A percentile compares a stretch with the other conserved stretches of the same genome.
Evolutionary conservation across 441 rosid species (phyloP).

Genomic region (Populus hybrid): DNA sequence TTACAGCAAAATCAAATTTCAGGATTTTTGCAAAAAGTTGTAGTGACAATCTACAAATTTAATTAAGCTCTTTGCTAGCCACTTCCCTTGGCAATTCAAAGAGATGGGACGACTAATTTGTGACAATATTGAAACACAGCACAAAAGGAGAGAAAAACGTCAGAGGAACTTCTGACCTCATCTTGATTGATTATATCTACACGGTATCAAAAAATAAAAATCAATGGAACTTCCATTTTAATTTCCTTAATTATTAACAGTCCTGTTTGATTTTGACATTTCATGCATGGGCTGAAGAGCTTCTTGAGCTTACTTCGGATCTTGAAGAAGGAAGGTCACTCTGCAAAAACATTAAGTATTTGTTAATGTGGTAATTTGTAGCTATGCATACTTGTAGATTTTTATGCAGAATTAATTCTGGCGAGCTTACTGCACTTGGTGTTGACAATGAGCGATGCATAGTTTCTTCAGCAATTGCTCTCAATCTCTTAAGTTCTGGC

Average conservation of each 20-base stretch:
- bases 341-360: neutral
- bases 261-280: neutral
- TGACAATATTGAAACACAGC: neutral
- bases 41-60: neutral
- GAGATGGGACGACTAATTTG: neutral
- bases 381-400: too few relatives aligned
- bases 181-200: neutral
- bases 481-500: conserved; percentile 71
- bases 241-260: neutral
- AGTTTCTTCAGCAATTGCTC: conserved; percentile 59
- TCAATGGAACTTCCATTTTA: neutral
- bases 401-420: neutral
- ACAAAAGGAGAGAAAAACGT: neutral
- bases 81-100: neutral
- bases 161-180: neutral
- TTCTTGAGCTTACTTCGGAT: neutral
- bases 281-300: neutral
- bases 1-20: neutral
- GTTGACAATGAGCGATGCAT: conserved; percentile 23
- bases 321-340: neutral
- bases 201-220: neutral
- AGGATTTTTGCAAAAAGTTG: neutral
- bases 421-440: conserved; percentile 34
- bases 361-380: neutral
- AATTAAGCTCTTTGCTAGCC: neutral